Percentiles rank a stretch among this genome's conserved stretches.
phyloP scores from a whole-genome alignment of 768 basidiomycete species.

The Panus rudis region DNA sequence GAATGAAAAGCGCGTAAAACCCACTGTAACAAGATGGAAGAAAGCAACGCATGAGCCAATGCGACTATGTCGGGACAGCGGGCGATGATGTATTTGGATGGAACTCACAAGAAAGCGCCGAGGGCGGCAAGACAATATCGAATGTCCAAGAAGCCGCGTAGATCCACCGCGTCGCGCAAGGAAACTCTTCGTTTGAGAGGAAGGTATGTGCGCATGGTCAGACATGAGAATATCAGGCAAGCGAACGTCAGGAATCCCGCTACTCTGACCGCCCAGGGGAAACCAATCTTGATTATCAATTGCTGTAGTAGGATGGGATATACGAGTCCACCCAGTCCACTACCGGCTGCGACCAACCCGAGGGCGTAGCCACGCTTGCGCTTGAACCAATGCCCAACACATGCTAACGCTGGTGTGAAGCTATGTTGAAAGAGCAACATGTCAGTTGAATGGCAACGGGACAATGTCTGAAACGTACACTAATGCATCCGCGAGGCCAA shows the following conservation, averaged over 20 bases:
- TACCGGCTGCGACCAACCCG: constrained; percentile 30
- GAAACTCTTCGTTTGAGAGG: constrained; percentile 18
- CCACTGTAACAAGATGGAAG: too few species aligned
- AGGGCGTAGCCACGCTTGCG: constrained; percentile 28
- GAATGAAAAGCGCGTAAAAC: constrained; percentile 28
- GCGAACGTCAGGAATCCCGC: constrained; percentile 22
- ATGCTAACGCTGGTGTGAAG: constrained; percentile 27
- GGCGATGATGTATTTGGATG: not conserved
- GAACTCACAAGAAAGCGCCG: constrained; percentile 18
- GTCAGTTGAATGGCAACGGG: not conserved
- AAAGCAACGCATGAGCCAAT: not conserved
- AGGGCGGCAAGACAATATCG: constrained; percentile 15
- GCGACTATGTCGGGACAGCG: not conserved
- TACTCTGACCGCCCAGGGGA: constrained; percentile 26
- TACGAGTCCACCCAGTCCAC: constrained; percentile 41
- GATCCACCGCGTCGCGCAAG: constrained; percentile 17
- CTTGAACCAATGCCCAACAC: constrained; percentile 31
- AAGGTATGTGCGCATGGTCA: constrained; percentile 22
- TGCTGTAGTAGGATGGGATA: constrained; percentile 49
- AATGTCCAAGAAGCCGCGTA: constrained; percentile 21
- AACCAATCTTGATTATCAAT: constrained; percentile 23
- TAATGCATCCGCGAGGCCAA: constrained; percentile 23
- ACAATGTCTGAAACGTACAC: constrained; percentile 10
- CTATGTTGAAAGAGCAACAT: constrained; percentile 8
- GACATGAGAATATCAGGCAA: constrained; percentile 18